These are phyloP conservation scores for Rhynchospora pubera DNA, from an alignment of 176 grass and related monocot genomes.

Conservation along the genomic window DNA sequence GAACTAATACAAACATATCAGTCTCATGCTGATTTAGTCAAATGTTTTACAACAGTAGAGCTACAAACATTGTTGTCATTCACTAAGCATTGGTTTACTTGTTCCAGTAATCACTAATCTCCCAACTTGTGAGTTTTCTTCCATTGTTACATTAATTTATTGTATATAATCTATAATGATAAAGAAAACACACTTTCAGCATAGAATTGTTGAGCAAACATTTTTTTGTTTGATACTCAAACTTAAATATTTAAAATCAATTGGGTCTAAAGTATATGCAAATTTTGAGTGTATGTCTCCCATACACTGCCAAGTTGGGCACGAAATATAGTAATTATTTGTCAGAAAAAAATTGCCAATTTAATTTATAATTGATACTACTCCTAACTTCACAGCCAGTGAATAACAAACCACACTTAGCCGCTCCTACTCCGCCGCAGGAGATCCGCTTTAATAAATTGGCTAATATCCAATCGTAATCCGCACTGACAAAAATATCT, in stretches of 20 bases:
- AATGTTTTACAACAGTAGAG: not conserved
- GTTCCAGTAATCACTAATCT: not conserved
- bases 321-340: conserved; percentile 2
- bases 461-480: conserved; percentile 4
- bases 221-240: not conserved
- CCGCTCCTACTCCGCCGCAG: not conserved
- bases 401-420: not conserved
- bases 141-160: not conserved
- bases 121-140: not conserved
- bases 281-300: not conserved
- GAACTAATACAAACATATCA: not conserved
- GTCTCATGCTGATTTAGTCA: not conserved
- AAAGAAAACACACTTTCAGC: not conserved
- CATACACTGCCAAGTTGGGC: not conserved
- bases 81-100: too few relatives aligned
- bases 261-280: not conserved
- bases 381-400: not conserved
- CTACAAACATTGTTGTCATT: too few relatives aligned
- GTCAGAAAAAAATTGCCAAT: not conserved
- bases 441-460: not conserved
- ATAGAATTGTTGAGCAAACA: not conserved
- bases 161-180: not conserved
- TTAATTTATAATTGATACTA: not conserved
- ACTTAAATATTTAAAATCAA: not conserved
- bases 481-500: conserved; percentile 20